Conservation (phyloP, 345 rosid species). For the Linum tenue region DNA sequence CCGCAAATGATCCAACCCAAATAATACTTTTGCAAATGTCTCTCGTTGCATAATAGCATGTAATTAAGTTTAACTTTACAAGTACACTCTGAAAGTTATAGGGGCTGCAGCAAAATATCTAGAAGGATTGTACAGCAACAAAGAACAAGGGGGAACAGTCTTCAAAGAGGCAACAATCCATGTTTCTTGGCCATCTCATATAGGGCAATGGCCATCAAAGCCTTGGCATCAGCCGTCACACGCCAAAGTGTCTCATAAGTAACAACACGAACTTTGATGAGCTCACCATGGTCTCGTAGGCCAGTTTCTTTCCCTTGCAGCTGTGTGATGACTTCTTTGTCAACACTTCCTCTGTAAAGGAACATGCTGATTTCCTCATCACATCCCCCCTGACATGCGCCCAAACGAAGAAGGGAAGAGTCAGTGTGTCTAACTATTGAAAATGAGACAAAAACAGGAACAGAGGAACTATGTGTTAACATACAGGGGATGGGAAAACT, state of each 20-base stretch:
- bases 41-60: too few species aligned
- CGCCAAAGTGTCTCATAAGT: conserved; percentile 47
- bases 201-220: conserved; percentile 55
- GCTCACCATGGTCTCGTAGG: conserved; percentile 59
- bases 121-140: too few species aligned
- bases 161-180: conserved; percentile 35
- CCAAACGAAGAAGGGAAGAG: too few species aligned
- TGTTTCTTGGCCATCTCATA: conserved; percentile 69
- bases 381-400: conserved; percentile 62
- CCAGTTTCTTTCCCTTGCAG: conserved; percentile 86
- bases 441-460: too few species aligned
- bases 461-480: conserved; percentile 4
- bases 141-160: neutral
- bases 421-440: too few species aligned
- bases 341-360: conserved; percentile 55
- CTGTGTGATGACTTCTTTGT: conserved; percentile 41
- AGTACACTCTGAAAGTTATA: too few species aligned
- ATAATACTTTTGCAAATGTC: too few species aligned
- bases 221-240: conserved; percentile 66
- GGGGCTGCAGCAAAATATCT: too few species aligned
- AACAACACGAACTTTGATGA: conserved; percentile 21
- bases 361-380: conserved; percentile 80
- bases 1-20: too few species aligned
- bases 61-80: too few species aligned
- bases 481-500: conserved; percentile 73